Evolutionary conservation across 2,329 filamentous ascomycete species (phyloP), one percentile per base, ranked within the genome.

Genomic region (Pseudogymnoascus sp.): DNA sequence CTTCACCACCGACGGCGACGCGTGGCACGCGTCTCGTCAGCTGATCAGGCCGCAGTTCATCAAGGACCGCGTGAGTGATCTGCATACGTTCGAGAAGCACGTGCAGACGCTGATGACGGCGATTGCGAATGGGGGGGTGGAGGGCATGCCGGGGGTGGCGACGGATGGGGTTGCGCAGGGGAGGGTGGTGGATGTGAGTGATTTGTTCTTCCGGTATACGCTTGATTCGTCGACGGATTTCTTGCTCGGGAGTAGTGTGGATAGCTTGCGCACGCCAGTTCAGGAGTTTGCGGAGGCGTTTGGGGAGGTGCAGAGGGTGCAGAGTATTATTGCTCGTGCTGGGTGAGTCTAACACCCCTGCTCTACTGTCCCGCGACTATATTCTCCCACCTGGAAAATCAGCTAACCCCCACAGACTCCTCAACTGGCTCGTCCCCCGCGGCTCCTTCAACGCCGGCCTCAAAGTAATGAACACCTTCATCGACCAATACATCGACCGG

Each of bases 141-240:
- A 85, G 36, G 81, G 87, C 60, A 87, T 59, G 75, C 83, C 60
- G 84, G 89, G 67, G 72, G 83, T 21, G 86, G 92, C 71, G 86
- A 89, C 73, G 77, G 82, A 66, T 84, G 78, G 71, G 77, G 62
- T 79, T 79, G 73, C 87, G 81, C 79, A 87, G 77, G 75, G 89
- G 74, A 78, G 78, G 59, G 79, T 83, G 9, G 78, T 93, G 31
- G 85, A 96, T 69, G 84, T 93, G 8, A 83, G 85, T 67, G 85
- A 92, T 65, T 79, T 96, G 63, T 88, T 96, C 76, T 96, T 91
- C 78, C 82, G 90, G n/a, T 88, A 87, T 71, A 93, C 91, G 0
- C 81, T 97, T 28, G 93, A 96, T 75, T 87, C 90, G 7, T 86
- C 90, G 1, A 96, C 92, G 0, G 89, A 96, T 69, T 96, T 96